These are phyloP conservation scores for Capsella rubella DNA, from an alignment of 441 rosid species.

Conservation along the genomic window DNA sequence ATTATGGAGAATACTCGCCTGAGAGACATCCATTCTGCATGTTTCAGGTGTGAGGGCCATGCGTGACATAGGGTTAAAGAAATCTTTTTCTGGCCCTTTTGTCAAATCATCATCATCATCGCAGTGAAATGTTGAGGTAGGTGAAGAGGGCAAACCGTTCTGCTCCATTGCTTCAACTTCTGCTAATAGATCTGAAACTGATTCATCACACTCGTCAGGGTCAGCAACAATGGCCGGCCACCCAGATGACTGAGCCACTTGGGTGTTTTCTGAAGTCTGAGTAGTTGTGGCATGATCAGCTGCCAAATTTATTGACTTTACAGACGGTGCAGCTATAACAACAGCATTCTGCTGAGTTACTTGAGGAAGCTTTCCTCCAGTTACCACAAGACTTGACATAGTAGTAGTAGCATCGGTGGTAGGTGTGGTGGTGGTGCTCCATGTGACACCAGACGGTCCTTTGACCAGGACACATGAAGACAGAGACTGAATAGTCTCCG, in stretches of 20 bases:
- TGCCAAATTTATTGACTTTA: slow-evolving; percentile 49
- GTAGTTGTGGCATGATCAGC: slow-evolving; percentile 55
- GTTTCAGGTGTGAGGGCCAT: slow-evolving; percentile 69
- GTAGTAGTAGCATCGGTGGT: slow-evolving; percentile 42
- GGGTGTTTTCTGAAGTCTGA: slow-evolving; percentile 67
- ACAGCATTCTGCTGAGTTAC: slow-evolving; percentile 62
- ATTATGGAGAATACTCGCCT: slow-evolving; percentile 38
- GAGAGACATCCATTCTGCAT: slow-evolving; percentile 64
- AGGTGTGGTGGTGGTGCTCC: slow-evolving; percentile 59
- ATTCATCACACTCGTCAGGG: slow-evolving; percentile 86
- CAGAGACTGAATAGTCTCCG: slow-evolving; percentile 57
- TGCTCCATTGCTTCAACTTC: slow-evolving; percentile 99
- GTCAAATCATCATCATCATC: slow-evolving; percentile 59
- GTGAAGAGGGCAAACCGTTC: slow-evolving; percentile 79
- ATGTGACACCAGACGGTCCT: slow-evolving; percentile 70
- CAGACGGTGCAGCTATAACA: slow-evolving; percentile 56
- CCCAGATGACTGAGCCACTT: slow-evolving; percentile 57
- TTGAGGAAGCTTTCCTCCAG: slow-evolving; percentile 63
- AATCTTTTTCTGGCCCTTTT: slow-evolving; percentile 77
- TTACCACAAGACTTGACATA: slow-evolving; percentile 65
- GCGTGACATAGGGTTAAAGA: slow-evolving; percentile 79
- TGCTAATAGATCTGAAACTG: slow-evolving; percentile 98
- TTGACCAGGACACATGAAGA: slow-evolving; percentile 58
- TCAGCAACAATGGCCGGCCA: slow-evolving; percentile 83
- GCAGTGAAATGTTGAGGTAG: slow-evolving; percentile 76